Evolutionary conservation across 139 green algal species (phyloP), one percentile per base, ranked within the genome.

Genomic region (Asterochloris sp.): DNA sequence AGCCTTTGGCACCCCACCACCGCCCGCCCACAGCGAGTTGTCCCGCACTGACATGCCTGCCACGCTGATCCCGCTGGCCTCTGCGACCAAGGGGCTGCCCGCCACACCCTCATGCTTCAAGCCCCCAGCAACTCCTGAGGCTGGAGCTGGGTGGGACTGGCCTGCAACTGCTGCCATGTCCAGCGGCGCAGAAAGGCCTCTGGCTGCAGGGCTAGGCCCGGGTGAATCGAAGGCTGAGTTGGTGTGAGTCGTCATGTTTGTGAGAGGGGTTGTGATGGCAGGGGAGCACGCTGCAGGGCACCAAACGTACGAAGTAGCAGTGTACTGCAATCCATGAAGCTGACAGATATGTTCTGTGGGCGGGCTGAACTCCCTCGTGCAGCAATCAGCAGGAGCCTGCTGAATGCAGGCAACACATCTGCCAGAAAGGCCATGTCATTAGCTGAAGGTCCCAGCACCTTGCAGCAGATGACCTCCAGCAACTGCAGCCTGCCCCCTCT

Each of bases 21-120:
- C 76, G 47, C 68, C 60, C 14, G 13, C 47, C 76, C 76, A 80
- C 76, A 80, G 76, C 60, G 67, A 26, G 60, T 80, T 80, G 11
- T 80, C 24, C 13, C 68, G 76, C 13, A 80, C 11, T 29, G 76
- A 80, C 76, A 80, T n/a, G 38, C 74, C 74, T 29, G 74, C 27
- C 26, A 67, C 38, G 38, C 29, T 78, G n/a, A 12, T 23, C 21
- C 24, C 16, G 17, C 17, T 23, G 17, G 16, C 38, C 63, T 78
- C 29, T 78, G 38, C 38, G 27, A 29, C 38, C 47, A 16, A 21
- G 19, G 69, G 69, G 14, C 69, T 60, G 38, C 24, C 19, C 29
- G 21, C 23, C 15, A 76, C 29, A 26, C 19, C 27, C 73, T 10
- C 1, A n/a, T 26, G n/a, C 73, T 54, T 54, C 38, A 54, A 2